These are phyloP conservation scores for Biscogniauxia sp. DNA, from an alignment of 2,329 filamentous ascomycete species.

Conservation along the genomic window DNA sequence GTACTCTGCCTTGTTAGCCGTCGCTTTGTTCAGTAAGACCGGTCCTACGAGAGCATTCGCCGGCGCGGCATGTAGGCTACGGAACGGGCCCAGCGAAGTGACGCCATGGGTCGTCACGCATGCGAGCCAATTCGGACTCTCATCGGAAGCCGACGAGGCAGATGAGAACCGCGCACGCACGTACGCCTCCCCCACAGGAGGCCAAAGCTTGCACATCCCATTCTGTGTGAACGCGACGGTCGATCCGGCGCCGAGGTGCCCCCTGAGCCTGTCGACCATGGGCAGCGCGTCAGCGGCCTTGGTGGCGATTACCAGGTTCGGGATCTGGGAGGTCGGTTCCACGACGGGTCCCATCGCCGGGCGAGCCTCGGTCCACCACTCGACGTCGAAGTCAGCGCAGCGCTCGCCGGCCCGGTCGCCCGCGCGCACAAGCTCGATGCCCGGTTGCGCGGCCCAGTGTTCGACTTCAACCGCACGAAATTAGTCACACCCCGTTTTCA, in stretches of 20 bases:
- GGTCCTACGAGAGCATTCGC: slow-evolving; percentile 48
- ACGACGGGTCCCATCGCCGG: slow-evolving; percentile 36
- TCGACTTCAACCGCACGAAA: slow-evolving; percentile 27
- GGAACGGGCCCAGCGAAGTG: slow-evolving; percentile 48
- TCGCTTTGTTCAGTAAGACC: slow-evolving; percentile 35
- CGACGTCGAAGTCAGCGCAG: slow-evolving; percentile 45
- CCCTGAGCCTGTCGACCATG: slow-evolving; percentile 56
- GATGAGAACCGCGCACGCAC: slow-evolving; percentile 38
- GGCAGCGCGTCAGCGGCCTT: slow-evolving; percentile 70
- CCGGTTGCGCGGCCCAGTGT: slow-evolving; percentile 44
- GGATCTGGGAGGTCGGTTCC: slow-evolving; percentile 50
- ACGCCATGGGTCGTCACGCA: slow-evolving; percentile 62
- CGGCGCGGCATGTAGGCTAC: slow-evolving; percentile 50
- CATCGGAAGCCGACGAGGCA: slow-evolving; percentile 3
- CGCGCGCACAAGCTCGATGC: slow-evolving; percentile 43
- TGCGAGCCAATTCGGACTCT: slow-evolving; percentile 65
- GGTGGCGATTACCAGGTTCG: slow-evolving; percentile 73
- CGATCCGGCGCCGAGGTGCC: slow-evolving; percentile 61
- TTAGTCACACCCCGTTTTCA: no score
- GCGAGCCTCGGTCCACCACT: slow-evolving; percentile 52
- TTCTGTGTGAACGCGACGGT: slow-evolving; percentile 85
- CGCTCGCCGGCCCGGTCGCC: slow-evolving; percentile 25
- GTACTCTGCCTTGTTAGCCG: slow-evolving; percentile 27
- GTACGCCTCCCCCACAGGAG: slow-evolving; percentile 48
- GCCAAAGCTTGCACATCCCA: slow-evolving; percentile 71